phyloP scores from a whole-genome alignment of 257 asterid genomes.

The Schizonepeta tenuifolia region DNA sequence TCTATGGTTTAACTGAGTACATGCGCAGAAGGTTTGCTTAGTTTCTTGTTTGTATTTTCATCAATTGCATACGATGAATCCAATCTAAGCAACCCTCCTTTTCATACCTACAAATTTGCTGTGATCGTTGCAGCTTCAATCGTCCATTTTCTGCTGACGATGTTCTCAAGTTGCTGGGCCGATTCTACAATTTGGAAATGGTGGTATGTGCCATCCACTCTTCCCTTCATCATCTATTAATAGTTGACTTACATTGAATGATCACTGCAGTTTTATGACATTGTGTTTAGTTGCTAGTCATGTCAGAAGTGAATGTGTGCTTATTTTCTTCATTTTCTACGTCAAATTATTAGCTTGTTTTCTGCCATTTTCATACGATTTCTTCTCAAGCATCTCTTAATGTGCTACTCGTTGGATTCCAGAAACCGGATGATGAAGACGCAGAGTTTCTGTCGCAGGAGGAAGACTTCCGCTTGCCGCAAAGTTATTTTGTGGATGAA shows the following conservation, averaged over 20 bases:
- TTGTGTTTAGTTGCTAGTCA: too few relatives aligned
- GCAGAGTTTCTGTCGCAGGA: constrained; percentile 65
- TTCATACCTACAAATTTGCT: neutral
- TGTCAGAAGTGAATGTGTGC: constrained; percentile 1
- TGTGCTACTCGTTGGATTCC: constrained; percentile 30
- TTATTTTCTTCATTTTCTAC: neutral
- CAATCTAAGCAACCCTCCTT: neutral
- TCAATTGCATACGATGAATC: constrained; percentile 9
- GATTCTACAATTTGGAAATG: constrained; percentile 94
- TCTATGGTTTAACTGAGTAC: constrained; percentile 55
- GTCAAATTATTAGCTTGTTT: too few relatives aligned
- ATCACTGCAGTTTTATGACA: too few relatives aligned
- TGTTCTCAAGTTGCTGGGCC: constrained; percentile 82
- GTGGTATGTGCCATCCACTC: constrained; percentile 56
- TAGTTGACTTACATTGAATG: neutral
- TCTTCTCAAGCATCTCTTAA: neutral
- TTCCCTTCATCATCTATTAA: neutral
- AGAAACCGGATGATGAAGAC: constrained; percentile 91
- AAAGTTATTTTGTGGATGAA: constrained; percentile 61
- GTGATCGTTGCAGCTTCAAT: constrained; percentile 62
- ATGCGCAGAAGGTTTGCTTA: constrained; percentile 71
- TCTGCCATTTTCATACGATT: too few relatives aligned
- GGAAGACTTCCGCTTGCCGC: constrained; percentile 88
- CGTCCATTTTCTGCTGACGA: constrained; percentile 77
- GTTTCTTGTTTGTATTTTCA: constrained; percentile 1